Percentiles rank a stretch among this genome's conserved stretches.
phyloP scores from a whole-genome alignment of 1,284 basidiomycete species.

The Fomitiporia mediterranea region DNA sequence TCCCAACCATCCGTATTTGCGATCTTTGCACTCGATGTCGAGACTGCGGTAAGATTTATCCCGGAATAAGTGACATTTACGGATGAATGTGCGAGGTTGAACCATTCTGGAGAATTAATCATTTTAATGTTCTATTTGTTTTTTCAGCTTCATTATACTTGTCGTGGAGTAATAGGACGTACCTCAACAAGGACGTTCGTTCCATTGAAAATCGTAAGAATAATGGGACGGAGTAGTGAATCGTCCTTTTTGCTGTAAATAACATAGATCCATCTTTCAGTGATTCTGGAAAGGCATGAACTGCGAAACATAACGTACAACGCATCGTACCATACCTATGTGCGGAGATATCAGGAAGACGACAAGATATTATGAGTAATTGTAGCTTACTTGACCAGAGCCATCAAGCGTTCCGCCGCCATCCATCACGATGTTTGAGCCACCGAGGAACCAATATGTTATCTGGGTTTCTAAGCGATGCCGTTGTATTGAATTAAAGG shows the following conservation, averaged over 20 bases:
- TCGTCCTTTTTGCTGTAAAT: slow-evolving; percentile 36
- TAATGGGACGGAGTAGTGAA: slow-evolving; percentile 55
- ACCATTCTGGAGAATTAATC: slow-evolving; percentile 45
- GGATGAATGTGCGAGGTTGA: slow-evolving; percentile 41
- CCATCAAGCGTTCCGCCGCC: slow-evolving; percentile 60
- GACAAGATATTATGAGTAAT: slow-evolving; percentile 5
- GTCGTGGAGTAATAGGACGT: not conserved
- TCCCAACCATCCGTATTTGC: slow-evolving; percentile 60
- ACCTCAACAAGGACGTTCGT: slow-evolving; percentile 47
- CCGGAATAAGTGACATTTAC: slow-evolving; percentile 27
- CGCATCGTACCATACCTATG: slow-evolving; percentile 51
- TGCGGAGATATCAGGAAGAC: slow-evolving; percentile 20
- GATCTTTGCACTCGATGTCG: slow-evolving; percentile 37
- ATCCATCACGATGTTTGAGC: slow-evolving; percentile 49
- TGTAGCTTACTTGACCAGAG: slow-evolving; percentile 43
- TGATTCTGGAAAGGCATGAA: not conserved
- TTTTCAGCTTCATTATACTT: not conserved
- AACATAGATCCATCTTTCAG: slow-evolving; percentile 2
- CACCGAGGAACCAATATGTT: slow-evolving; percentile 61
- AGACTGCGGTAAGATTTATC: slow-evolving; percentile 40
- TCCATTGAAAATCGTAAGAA: slow-evolving; percentile 54
- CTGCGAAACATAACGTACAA: slow-evolving; percentile 36
- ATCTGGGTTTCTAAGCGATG: slow-evolving; percentile 39
- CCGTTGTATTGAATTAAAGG: not conserved
- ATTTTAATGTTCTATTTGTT: slow-evolving; percentile 43